These are phyloP conservation scores for Dryas integrifolia DNA, from an alignment of 331 rosid species.

Conservation along the genomic window DNA sequence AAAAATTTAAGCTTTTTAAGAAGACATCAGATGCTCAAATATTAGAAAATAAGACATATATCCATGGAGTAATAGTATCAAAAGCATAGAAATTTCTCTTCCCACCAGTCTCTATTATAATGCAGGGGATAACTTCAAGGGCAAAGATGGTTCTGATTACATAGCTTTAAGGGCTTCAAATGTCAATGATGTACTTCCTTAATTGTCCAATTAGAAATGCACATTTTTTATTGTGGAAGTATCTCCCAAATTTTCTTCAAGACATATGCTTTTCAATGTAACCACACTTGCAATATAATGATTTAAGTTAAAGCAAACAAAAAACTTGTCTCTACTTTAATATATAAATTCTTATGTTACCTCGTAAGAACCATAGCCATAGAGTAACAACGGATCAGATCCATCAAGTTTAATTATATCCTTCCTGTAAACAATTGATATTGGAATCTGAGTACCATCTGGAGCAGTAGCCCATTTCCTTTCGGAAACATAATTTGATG, in stretches of 20 bases:
- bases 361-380: constrained; percentile 98
- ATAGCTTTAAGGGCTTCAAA: constrained; percentile 59
- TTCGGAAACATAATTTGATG: constrained; percentile 66
- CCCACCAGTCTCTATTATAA: constrained; percentile 4
- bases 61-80: not conserved
- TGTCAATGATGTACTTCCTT: constrained; percentile 57
- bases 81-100: not conserved
- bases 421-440: constrained; percentile 76
- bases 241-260: constrained; percentile 5
- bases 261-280: constrained; percentile 10
- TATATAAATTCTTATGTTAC: constrained; percentile 36
- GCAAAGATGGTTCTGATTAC: constrained; percentile 64
- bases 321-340: constrained; percentile 19
- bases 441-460: constrained; percentile 79
- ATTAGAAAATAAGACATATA: not conserved
- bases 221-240: not conserved
- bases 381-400: constrained; percentile 78
- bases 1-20: not conserved
- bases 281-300: constrained; percentile 3
- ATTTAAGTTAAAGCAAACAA: not conserved
- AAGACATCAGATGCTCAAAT: not conserved
- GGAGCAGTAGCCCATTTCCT: constrained; percentile 78
- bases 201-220: constrained; percentile 16
- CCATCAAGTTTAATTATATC: constrained; percentile 85
- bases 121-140: constrained; percentile 69